These are phyloP conservation scores for Lactarius deliciosus DNA, from an alignment of 768 basidiomycete species.

Conservation along the genomic window DNA sequence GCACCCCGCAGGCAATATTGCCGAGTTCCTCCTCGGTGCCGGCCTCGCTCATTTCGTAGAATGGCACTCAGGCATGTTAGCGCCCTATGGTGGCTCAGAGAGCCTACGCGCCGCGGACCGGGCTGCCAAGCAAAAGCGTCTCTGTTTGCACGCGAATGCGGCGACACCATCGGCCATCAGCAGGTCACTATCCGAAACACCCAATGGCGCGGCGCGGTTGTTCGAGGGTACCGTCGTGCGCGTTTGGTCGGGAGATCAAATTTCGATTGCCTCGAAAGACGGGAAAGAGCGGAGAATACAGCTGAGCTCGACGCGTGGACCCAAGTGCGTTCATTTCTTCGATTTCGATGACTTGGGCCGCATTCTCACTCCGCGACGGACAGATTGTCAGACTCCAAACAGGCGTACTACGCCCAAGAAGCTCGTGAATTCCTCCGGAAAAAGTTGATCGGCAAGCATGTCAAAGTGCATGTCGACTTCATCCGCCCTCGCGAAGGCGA, in stretches of 20 bases:
- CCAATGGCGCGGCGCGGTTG: conserved; percentile 46
- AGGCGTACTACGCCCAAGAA: conserved; percentile 86
- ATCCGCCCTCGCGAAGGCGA: conserved; percentile 90
- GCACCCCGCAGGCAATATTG: conserved; percentile 94
- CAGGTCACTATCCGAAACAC: conserved; percentile 40
- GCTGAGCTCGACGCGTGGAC: conserved; percentile 84
- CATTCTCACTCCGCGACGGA: conserved; percentile 2
- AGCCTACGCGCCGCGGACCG: conserved; percentile 83
- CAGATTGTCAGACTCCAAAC: conserved; percentile 82
- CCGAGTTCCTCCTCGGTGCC: conserved; percentile 78
- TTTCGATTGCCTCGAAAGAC: conserved; percentile 77
- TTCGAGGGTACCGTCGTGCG: conserved; percentile 86
- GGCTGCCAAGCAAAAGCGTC: conserved; percentile 70
- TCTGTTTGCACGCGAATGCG: conserved; percentile 64
- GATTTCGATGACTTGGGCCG: not conserved
- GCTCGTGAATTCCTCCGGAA: conserved; percentile 92
- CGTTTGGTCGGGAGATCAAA: conserved; percentile 90
- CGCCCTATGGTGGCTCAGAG: conserved; percentile 81
- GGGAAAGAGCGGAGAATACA: conserved; percentile 81
- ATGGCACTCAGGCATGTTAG: conserved; percentile 97
- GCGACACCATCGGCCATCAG: conserved; percentile 49
- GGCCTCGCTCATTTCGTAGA: conserved; percentile 92
- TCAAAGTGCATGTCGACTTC: conserved; percentile 85
- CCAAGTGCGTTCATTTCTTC: conserved; percentile 52
- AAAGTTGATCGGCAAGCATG: conserved; percentile 86